A percentile compares a stretch with the other conserved stretches of the same genome.
phyloP scores from a whole-genome alignment of 345 rosid genomes.

The Brassica nigra region DNA sequence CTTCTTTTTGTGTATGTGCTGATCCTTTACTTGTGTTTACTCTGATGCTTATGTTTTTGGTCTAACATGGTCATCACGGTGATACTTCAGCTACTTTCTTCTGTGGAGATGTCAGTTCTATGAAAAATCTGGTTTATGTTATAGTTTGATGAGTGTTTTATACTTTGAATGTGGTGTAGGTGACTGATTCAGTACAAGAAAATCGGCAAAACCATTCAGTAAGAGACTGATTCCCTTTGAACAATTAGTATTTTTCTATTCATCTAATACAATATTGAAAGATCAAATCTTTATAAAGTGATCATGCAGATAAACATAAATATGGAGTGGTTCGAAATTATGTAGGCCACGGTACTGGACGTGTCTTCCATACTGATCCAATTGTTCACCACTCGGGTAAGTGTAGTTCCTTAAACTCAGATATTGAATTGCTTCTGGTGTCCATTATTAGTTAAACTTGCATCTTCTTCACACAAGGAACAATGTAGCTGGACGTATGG shows the following conservation, averaged over 20 bases:
- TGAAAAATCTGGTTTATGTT: background rate
- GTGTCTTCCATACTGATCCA: constrained; percentile 88
- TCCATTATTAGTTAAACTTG: background rate
- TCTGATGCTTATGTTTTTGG: background rate
- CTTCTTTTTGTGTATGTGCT: background rate
- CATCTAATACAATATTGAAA: background rate
- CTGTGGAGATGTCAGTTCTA: constrained; percentile 65
- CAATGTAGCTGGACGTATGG: constrained; percentile 71
- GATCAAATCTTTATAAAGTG: constrained; percentile 46
- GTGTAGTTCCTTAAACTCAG: constrained; percentile 6
- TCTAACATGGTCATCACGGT: constrained; percentile 81
- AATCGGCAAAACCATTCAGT: constrained; percentile 89
- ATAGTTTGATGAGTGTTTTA: background rate
- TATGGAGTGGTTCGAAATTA: constrained; percentile 82
- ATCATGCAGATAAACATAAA: constrained; percentile 75
- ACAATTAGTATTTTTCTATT: background rate
- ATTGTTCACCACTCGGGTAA: constrained; percentile 77
- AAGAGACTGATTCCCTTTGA: constrained; percentile 37
- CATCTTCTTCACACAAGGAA: constrained; percentile 56
- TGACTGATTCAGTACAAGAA: constrained; percentile 63
- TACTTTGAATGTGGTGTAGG: constrained; percentile 48
- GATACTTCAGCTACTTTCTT: constrained; percentile 95
- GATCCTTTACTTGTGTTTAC: background rate
- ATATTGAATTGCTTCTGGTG: background rate
- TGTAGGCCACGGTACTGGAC: constrained; percentile 95